Base-by-base conservation (phyloP, 2,329 filamentous ascomycete genomes). In the Coniochaeta sp. region DNA sequence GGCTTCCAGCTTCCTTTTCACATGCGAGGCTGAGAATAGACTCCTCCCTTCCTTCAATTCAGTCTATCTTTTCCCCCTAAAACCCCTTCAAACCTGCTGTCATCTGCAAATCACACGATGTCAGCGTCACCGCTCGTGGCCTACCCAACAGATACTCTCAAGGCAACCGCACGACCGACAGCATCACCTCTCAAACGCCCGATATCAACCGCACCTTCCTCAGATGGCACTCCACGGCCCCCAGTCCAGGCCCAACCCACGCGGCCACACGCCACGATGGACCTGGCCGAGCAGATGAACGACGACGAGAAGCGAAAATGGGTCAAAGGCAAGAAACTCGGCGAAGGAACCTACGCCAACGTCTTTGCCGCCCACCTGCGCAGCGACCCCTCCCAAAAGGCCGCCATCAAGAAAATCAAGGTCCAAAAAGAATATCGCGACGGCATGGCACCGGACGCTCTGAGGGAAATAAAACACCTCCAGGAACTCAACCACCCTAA, bases 381-480 rank as follows among this genome's bases (percentile, higher is more conserved):
- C 62, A 78, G 77, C 66, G 86, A 95, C 67, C 89, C 91, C 6
- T 81, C 81, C 36, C 83, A 85, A 47, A 84, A 89, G 59, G 90
- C 99, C 64, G 95, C 95, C 68, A 93, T 96, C 79, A 96, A 96
- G 74, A 95, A 93, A 77, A 95, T 95, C 79, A 95, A 95, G 73
- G 80, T 92, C 61, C 89, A 91, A 67, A 88, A 89, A 62, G 90
- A 93, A 71, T 96, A 91, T 77, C 88, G 86, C 62, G 92, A 98
- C 73, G 95, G 95, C 65, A 89, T 99, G 74, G 89, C 91, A 7
- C 92, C 95, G 74, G 95, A 99, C 74, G 92, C 93, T 40, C 89
- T 99, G 64, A 92, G 95, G 68, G 95, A 99, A 79, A 89, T 98
- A 71, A 96, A 96, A 73, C 93, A 93, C 73, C 85, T 99, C 2